Base-by-base conservation (phyloP, 805 yeast genomes). In the Candida incommunis region DNA sequence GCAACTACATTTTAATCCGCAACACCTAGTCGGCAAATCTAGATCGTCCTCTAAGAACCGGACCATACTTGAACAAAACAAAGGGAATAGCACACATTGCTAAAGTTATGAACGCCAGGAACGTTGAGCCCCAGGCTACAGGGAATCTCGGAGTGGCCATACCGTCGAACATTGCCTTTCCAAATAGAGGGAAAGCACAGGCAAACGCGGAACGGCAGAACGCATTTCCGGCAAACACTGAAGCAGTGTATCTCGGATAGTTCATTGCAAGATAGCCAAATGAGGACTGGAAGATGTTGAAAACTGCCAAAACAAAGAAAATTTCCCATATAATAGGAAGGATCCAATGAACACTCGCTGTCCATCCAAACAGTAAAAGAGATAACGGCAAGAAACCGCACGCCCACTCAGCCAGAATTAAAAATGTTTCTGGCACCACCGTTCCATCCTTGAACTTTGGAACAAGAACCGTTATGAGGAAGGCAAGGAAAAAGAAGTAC, bases 161-260 rank as follows among this genome's bases (percentile, higher is more conserved):
- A 35, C 54, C 72, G 47, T 67, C 61, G 56, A 71, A 81, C 72
- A 81, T 69, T 22, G 74, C 71, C 31, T 66, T 57, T 3, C 82
- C 83, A 58, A 80, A 79, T 43, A 81, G 64, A 40, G 82, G 81
- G 65, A 77, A 77, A 2, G 71, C 72, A 49, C 75, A 73, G 1
- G 78, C 82, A 54, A 72, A 64, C 1, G 61, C 60, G 3, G 75
- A 64, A 45, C 82, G 69, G 49, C 68, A 65, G 22, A 76, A 59
- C 31, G 65, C 71, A 52, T 75, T 76, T 29, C 76, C 74, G 4
- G 81, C 81, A 31, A 71, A 74, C 2, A 72, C 78, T 0, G 78
- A 72, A 5, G 78, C 78, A 49, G 70, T 50, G 56, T 66, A 70
- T 46, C 69, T 61, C 37, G 66, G 69, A 54, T 72, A 75, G 5